Base-by-base conservation (phyloP, 805 yeast species). In the Helenozyma rhizophorensis region DNA sequence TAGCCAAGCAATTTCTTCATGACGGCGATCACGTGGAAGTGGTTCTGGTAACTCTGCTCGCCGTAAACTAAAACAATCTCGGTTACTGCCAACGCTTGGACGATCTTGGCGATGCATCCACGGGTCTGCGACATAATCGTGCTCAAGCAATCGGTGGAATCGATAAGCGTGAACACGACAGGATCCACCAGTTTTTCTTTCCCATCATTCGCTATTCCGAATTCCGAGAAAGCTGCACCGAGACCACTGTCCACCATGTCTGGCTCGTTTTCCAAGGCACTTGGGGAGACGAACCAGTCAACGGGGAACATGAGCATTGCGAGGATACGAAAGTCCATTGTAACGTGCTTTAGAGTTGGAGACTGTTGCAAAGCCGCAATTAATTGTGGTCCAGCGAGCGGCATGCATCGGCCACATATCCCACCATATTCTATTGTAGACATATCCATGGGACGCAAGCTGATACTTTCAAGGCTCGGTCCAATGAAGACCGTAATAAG, bases 31-130 rank as follows among this genome's bases (percentile, higher is more conserved):
- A 55, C 56, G 21, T 49, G 48, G 6, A 49, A 28, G 27, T 50
- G 53, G 4, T 55, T 42, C 18, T 54, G 59, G 11, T 48, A 48
- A 17, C 54, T 41, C 4, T 53, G 54, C 25, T 55, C 59, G 2
- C 65, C 63, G 31, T 54, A 59, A 13, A 47, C 47, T 21, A 54
- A 43, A 9, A 37, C 40, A 10, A 58, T 16, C 6, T 39, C 39
- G 2, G 25, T 36, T 3, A 49, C 42, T 5, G 36, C 29, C 12
- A 49, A 21, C 6, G 29, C 33, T 14, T 30, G 42, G 3, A 53
- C 26, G 9, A 53, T 13, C 15, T 33, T 21, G 2, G 39, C 43
- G 6, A 50, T 25, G 15, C 33, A 37, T 9, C 33, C 34, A n/a
- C n/a, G 36, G 3, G 44, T 35, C 7, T 28, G 27, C 17, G 22